phyloP scores from a whole-genome alignment of 495 filamentous ascomycete species.

The Cetradonia linearis region DNA sequence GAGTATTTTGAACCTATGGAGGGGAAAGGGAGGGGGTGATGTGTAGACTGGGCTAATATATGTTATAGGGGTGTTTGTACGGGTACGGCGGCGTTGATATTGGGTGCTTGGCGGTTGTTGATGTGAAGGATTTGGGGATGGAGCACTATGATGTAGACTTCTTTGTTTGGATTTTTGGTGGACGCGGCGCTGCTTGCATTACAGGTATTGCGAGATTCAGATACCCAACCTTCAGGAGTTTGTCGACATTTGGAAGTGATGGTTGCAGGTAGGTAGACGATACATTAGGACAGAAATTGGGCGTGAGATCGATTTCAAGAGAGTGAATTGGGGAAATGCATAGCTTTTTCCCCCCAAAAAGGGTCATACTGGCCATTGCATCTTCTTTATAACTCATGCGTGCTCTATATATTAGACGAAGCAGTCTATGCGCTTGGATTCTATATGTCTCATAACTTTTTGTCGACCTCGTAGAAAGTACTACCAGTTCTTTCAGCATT shows the following conservation, averaged over 20 bases:
- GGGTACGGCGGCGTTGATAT: conserved; percentile 78
- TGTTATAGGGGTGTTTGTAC: conserved; percentile 75
- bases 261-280: not conserved
- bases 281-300: not conserved
- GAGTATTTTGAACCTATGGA: conserved; percentile 18
- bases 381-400: not conserved
- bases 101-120: conserved; percentile 93
- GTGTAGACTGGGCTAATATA: conserved; percentile 5
- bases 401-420: not conserved
- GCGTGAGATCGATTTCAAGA: conserved; percentile 1
- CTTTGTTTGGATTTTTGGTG: not conserved
- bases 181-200: not conserved
- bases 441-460: not conserved
- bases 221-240: not conserved
- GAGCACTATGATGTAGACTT: not conserved
- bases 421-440: not conserved
- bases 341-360: not conserved
- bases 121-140: conserved; percentile 34
- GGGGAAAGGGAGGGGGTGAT: conserved; percentile 6
- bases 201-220: not conserved
- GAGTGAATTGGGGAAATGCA: not conserved
- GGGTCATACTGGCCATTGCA: not conserved
- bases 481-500: not conserved
- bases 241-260: not conserved
- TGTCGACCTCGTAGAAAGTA: not conserved